phyloP scores from a whole-genome alignment of 225 moss, liverwort and hornwort species.

The Marchantia polymorpha region DNA sequence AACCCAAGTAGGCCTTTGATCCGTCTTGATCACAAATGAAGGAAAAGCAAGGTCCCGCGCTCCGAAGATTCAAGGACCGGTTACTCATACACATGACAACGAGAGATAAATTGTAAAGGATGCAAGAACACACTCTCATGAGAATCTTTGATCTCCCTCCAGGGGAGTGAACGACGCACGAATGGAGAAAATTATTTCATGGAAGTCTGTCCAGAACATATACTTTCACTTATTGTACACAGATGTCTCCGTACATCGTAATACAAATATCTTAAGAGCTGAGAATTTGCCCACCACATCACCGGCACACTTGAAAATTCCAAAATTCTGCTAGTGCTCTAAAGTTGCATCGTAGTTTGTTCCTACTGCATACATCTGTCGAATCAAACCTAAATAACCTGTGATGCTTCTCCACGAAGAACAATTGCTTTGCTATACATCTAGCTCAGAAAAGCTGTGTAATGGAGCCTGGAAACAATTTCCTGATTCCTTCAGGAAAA shows the following conservation, averaged over 20 bases:
- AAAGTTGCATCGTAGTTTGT: slow-evolving; percentile 8
- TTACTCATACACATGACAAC: too few relatives aligned
- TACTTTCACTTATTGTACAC: slow-evolving; percentile 19
- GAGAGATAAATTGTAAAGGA: too few relatives aligned
- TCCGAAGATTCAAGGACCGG: too few relatives aligned
- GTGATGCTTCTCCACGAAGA: slow-evolving; percentile 11
- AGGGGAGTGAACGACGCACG: not conserved
- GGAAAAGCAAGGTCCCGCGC: too few relatives aligned
- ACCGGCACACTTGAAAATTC: not conserved
- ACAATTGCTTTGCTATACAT: slow-evolving; percentile 17
- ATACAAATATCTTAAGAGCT: slow-evolving; percentile 3
- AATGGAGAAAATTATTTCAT: slow-evolving; percentile 16
- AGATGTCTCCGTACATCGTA: slow-evolving; percentile 5
- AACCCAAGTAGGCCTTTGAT: too few relatives aligned
- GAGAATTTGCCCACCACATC: slow-evolving; percentile 11
- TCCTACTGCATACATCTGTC: not conserved
- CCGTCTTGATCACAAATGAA: too few relatives aligned
- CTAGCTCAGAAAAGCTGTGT: slow-evolving; percentile 4
- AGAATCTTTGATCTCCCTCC: too few relatives aligned
- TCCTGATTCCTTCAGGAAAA: slow-evolving; percentile 2
- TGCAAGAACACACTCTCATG: too few relatives aligned
- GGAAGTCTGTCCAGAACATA: slow-evolving; percentile 18
- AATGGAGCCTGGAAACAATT: not conserved
- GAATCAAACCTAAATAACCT: slow-evolving; percentile 10
- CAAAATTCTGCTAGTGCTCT: slow-evolving; percentile 6